Evolutionary conservation across 768 basidiomycete genomes (phyloP), one percentile per base, ranked within the genome.

Genomic region (Amanita subjunquillea): DNA sequence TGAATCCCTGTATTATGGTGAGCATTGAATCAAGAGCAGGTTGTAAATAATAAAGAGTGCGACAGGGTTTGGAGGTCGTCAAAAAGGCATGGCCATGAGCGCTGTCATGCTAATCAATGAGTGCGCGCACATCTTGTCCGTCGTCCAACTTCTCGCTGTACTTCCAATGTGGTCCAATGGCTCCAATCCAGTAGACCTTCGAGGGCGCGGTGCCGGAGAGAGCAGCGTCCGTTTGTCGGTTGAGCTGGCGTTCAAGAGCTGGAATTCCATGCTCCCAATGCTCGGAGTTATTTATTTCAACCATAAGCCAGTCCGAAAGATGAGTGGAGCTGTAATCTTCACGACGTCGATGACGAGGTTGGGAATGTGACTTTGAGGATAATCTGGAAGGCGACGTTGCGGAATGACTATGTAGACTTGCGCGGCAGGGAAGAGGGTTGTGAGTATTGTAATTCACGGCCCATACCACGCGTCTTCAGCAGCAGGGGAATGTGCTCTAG

Each of bases 91-190:
- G 25, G 25, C 2, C 25, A 25, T 25, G 3, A 25, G 25, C 4
- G 2, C 0, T 50, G 46, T 60, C 23, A 54, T 60, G 58, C 59
- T 56, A 60, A 15, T 52, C 55, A 54, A 60, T 58, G 48, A 60
- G 54, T 22, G 59, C 54, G 36, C 22, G 36, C 44, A 50, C 4
- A 25, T 25, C 32, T 53, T 55, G 57, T n/a, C 51, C 55, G 47
- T 58, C 40, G 32, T 56, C 51, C 45, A 53, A 53, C 57, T 58
- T 58, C 51, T 58, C 48, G 32, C 57, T 55, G 39, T 60, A 58
- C 51, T 53, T 56, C 59, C 59, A 60, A 55, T 60, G 59, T 37
- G 59, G 57, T 39, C 59, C 57, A 53, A 60, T 57, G 10, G 47
- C 32, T 44, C 51, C 57, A 39, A 60, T 58, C 59, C 57, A 60